These are phyloP conservation scores for Neofusicoccum umdonicola DNA, from an alignment of 2,329 filamentous ascomycete species.

Conservation along the genomic window DNA sequence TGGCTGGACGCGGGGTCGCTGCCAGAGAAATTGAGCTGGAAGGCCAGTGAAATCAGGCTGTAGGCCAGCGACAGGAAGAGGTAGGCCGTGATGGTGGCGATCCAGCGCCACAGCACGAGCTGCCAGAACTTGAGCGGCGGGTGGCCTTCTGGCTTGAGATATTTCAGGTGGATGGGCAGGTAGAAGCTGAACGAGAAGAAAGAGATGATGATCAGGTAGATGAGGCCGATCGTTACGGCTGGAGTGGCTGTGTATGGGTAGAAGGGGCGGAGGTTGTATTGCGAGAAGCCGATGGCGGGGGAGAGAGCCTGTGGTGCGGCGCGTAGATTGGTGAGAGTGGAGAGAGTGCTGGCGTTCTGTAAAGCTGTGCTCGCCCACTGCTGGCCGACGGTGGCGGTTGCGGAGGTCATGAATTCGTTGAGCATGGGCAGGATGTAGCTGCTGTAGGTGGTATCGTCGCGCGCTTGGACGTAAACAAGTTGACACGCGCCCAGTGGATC, in stretches of 20 bases:
- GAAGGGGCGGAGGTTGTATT: conserved; percentile 60
- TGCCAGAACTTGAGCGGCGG: conserved; percentile 59
- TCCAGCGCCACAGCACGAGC: conserved; percentile 58
- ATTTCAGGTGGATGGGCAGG: conserved; percentile 61
- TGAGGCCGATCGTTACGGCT: conserved; percentile 60
- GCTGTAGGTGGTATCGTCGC: conserved; percentile 56
- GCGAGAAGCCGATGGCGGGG: conserved; percentile 56
- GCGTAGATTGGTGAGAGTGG: conserved; percentile 44
- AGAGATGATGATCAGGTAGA: conserved; percentile 66
- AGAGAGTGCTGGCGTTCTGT: conserved; percentile 41
- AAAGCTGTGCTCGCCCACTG: conserved; percentile 44
- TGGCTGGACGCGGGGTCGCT: conserved; percentile 45
- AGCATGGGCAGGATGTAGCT: conserved; percentile 56
- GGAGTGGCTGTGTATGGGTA: conserved; percentile 54
- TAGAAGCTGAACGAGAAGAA: conserved; percentile 68
- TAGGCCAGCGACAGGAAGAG: conserved; percentile 63
- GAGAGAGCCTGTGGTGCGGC: conserved; percentile 53
- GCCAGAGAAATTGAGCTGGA: conserved; percentile 57
- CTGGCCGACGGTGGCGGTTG: conserved; percentile 50
- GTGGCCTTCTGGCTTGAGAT: conserved; percentile 53
- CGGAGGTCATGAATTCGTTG: conserved; percentile 45
- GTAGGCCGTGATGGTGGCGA: conserved; percentile 57
- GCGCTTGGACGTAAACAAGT: conserved; percentile 54
- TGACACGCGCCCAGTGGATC: conserved; percentile 60
- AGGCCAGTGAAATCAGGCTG: conserved; percentile 62